A percentile compares a stretch with the other conserved stretches of the same genome.
Evolutionary conservation across 1,284 basidiomycete genomes (phyloP).

Genomic region (Mycena sp.): DNA sequence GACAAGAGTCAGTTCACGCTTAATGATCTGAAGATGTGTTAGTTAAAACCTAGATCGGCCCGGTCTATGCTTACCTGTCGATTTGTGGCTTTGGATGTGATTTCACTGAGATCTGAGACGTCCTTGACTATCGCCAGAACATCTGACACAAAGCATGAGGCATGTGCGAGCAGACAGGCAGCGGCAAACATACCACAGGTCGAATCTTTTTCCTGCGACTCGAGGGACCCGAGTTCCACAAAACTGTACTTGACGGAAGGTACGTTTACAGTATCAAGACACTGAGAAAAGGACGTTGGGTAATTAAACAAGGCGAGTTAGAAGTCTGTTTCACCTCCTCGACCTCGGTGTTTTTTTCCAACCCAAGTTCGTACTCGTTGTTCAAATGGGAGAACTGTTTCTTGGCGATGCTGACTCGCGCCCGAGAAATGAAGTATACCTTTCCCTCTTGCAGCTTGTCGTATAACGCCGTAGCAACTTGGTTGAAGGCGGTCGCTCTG

Average conservation of each 20-base stretch:
- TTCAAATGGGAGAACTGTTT: constrained; percentile 94
- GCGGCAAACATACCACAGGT: constrained; percentile 69
- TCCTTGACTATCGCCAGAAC: constrained; percentile 89
- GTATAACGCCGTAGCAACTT: constrained; percentile 86
- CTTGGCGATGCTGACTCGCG: constrained; percentile 94
- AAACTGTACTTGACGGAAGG: constrained; percentile 90
- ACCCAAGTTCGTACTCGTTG: constrained; percentile 94
- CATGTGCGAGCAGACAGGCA: constrained; percentile 33
- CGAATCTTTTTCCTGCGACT: constrained; percentile 77
- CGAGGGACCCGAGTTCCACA: constrained; percentile 72
- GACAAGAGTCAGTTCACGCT: constrained; percentile 90
- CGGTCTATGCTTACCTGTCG: constrained; percentile 62
- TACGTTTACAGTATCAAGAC: constrained; percentile 77
- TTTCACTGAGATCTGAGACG: constrained; percentile 71
- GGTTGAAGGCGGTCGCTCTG: constrained; percentile 92
- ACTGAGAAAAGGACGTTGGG: constrained; percentile 59
- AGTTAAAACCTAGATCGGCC: constrained; percentile 1
- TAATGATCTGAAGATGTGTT: constrained; percentile 66
- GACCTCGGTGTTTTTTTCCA: constrained; percentile 88
- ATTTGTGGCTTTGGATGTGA: constrained; percentile 78
- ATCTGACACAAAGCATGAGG: constrained; percentile 58
- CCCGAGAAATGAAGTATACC: constrained; percentile 93
- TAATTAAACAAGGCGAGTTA: not conserved
- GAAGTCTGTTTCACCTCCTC: constrained; percentile 66
- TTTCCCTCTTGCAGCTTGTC: constrained; percentile 90